phyloP scores from a whole-genome alignment of 139 green algal species.

The Astrephomene gubernaculifera region DNA sequence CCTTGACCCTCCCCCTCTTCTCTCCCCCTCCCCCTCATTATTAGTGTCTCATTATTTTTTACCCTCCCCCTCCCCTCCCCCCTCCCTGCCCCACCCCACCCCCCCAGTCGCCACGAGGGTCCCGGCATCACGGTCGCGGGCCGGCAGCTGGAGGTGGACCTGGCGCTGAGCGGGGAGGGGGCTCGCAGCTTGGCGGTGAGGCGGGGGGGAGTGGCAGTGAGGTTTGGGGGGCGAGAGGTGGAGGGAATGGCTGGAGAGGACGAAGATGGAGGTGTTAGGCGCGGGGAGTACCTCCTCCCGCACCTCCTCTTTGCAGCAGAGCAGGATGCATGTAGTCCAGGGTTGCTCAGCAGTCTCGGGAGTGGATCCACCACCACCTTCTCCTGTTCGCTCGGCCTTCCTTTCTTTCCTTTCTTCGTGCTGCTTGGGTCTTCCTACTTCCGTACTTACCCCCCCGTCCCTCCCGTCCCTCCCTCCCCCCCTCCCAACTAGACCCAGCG shows the following conservation, averaged over 20 bases:
- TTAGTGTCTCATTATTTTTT: not conserved
- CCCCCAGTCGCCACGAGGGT: conserved; percentile 56
- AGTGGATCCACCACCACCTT: no score
- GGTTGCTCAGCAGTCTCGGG: no score
- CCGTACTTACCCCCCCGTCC: no score
- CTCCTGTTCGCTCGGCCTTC: no score
- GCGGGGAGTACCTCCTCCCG: no score
- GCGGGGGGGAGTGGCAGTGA: not conserved
- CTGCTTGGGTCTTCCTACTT: no score
- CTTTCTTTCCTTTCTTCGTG: no score
- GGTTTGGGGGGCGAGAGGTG: no score
- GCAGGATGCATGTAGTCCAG: no score
- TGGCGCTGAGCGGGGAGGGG: conserved; percentile 81
- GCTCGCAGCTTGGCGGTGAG: conserved; percentile 66
- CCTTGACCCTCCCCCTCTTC: no score
- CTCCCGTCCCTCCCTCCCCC: not conserved
- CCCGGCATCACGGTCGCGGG: conserved; percentile 77
- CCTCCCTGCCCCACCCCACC: not conserved
- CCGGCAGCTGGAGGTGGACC: conserved; percentile 71
- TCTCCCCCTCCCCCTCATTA: not conserved
- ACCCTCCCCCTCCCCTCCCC: not conserved
- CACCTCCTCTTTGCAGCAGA: no score
- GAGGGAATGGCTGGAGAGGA: not conserved
- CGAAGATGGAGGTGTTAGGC: no score
- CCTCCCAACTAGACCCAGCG: not conserved